Base-by-base conservation (phyloP, 768 basidiomycete species). In the Pulveroboletus ravenelii region DNA sequence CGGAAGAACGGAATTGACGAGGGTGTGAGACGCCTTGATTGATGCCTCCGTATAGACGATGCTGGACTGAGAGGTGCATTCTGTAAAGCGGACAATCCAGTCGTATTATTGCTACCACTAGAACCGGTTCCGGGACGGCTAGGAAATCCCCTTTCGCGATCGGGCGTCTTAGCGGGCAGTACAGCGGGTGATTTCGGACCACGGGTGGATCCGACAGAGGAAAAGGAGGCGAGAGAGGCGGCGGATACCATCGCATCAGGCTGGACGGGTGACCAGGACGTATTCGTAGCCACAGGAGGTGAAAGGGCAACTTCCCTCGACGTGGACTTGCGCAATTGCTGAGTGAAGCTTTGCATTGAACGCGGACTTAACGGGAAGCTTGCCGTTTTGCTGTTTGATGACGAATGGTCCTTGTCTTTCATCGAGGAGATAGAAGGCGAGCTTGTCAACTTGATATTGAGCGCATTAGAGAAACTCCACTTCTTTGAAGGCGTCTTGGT, bases 1-100 rank as follows among this genome's bases (percentile, higher is more conserved):
- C 90, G 81, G 74, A 95, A 94, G 71, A 95, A 95, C 2, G 93
- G 93, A 52, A 95, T 95, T 13, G 90, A 89, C 25, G 90, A 93
- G 1, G 92, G 92, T 1, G 93, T 93, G 41, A 93, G 79, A 51
- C 93, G 84, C 66, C 85, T 92, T 20, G 71, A 65, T 50, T 84
- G 81, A 27, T 79, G 78, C 36, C 85, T 81, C 46, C 83, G 80
- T 38, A 84, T 67, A 14, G 87, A 88, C 15, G 82, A 77, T 17
- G 83, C 74, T 30, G 89, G 89, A 59, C 87, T 90, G 20, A 88
- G 78, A 17, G 88, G 84, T 14, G 75, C 79, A 36, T 77, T 71
- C 35, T 75, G 77, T 45, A 78, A 73, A 13, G 82, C 74, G 8
- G 78, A 72, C 48, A 81, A 69, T 18, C 73, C 76, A 48, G 81